Percentiles rank a stretch among this genome's conserved stretches.
Conservation (phyloP, 345 rosid genomes). For the Kandelia obovata region DNA sequence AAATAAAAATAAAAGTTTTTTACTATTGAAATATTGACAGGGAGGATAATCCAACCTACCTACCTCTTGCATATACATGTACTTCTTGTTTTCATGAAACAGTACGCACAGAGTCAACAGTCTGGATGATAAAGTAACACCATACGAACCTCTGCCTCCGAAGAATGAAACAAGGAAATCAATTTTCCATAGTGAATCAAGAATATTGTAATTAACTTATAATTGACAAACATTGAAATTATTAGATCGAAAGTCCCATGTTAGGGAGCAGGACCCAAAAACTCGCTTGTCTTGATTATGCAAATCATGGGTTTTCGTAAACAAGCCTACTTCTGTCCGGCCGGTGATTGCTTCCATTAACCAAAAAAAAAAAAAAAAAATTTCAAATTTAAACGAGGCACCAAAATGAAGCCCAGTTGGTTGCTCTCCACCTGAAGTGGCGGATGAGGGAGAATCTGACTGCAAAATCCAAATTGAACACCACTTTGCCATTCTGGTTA, state of each 20-base stretch:
- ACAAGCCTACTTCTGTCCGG: constrained; percentile 5
- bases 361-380: not conserved
- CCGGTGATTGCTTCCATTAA: not conserved
- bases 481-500: not conserved
- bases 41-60: no score
- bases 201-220: not conserved
- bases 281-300: not conserved
- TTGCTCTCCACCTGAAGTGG: constrained; percentile 1
- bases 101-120: not conserved
- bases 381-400: not conserved
- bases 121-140: no score
- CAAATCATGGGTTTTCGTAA: not conserved
- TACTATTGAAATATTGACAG: no score
- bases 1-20: no score
- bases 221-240: not conserved
- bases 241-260: constrained; percentile 17
- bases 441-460: constrained; percentile 14
- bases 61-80: no score
- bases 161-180: constrained; percentile 5
- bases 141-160: not conserved
- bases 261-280: constrained; percentile 6
- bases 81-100: no score
- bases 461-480: not conserved
- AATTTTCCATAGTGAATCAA: not conserved
- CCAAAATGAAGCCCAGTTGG: constrained; percentile 1